A percentile compares a stretch with the other conserved stretches of the same genome.
Conservation (phyloP, 352 stramenopile species). For the Pythium volutum region DNA sequence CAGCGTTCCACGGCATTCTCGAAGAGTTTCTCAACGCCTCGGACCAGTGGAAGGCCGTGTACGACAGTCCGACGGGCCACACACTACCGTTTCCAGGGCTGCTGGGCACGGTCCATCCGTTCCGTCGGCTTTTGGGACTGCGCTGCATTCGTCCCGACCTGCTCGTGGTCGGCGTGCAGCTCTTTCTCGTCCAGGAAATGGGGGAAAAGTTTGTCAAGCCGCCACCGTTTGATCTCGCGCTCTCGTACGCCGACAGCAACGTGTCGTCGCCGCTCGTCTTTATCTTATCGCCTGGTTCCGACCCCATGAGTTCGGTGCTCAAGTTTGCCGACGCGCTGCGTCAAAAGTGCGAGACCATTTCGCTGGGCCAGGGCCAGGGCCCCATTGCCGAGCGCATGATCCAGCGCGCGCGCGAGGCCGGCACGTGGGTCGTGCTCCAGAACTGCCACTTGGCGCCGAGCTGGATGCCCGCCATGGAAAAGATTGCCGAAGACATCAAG, state of each 20-base stretch:
- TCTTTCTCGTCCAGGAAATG: slow-evolving; percentile 89
- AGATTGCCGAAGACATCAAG: slow-evolving; percentile 92
- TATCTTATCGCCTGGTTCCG: slow-evolving; percentile 90
- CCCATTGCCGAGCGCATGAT: slow-evolving; percentile 90
- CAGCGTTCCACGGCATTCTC: slow-evolving; percentile 74
- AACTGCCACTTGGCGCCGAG: slow-evolving; percentile 95
- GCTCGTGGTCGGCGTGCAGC: slow-evolving; percentile 86
- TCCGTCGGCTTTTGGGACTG: slow-evolving; percentile 73
- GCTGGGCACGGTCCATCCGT: slow-evolving; percentile 59
- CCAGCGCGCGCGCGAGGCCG: slow-evolving; percentile 40
- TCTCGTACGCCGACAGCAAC: slow-evolving; percentile 89
- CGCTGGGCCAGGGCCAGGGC: slow-evolving; percentile 92
- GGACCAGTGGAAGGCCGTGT: slow-evolving; percentile 85
- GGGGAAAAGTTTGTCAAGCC: slow-evolving; percentile 92
- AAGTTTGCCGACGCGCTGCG: slow-evolving; percentile 84
- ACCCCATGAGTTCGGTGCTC: slow-evolving; percentile 92
- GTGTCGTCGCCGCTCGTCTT: slow-evolving; percentile 92
- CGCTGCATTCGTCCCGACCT: slow-evolving; percentile 85
- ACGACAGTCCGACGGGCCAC: slow-evolving; percentile 81
- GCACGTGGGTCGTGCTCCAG: slow-evolving; percentile 92
- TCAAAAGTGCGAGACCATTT: slow-evolving; percentile 91
- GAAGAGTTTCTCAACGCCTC: slow-evolving; percentile 79
- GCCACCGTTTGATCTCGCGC: slow-evolving; percentile 87
- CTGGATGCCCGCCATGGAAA: slow-evolving; percentile 94
- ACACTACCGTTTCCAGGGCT: slow-evolving; percentile 71